A percentile compares a stretch with the other conserved stretches of the same genome.
Conservation (phyloP, 768 basidiomycete genomes). For the Tulasnella calospora region DNA sequence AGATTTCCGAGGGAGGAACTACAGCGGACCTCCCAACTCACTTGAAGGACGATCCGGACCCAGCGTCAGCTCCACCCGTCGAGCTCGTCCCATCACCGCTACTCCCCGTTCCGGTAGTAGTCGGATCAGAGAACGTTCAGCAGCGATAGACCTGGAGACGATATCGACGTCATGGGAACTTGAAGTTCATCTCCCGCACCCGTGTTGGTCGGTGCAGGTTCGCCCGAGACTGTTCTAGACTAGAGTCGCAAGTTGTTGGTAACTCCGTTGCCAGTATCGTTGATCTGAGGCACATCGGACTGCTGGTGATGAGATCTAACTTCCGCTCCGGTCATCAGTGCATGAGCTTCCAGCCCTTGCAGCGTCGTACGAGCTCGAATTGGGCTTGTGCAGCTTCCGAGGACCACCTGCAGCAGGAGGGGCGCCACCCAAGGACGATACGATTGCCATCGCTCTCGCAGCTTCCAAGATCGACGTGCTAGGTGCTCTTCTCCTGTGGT, state of each 20-base stretch:
- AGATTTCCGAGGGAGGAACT: too few relatives aligned
- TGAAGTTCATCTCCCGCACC: too few relatives aligned
- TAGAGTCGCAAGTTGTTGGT: neutral
- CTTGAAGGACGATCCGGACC: neutral
- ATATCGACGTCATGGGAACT: too few relatives aligned
- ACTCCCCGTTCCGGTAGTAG: neutral
- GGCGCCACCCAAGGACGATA: neutral
- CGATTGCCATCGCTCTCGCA: neutral
- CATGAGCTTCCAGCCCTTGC: neutral
- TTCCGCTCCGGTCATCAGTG: too few relatives aligned
- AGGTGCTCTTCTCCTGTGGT: neutral
- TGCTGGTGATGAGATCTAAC: too few relatives aligned
- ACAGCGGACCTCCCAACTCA: neutral
- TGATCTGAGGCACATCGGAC: neutral
- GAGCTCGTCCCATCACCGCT: neutral
- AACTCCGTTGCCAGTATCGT: neutral
- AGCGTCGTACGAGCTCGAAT: neutral
- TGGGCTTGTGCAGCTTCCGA: neutral
- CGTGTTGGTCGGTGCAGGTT: neutral
- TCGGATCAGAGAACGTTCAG: neutral
- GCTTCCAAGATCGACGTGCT: neutral
- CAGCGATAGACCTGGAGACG: neutral
- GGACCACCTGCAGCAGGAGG: too few relatives aligned
- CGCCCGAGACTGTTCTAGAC: too few relatives aligned
- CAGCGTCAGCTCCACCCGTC: neutral